Percentiles rank a stretch among this genome's conserved stretches.
These are phyloP conservation scores for Trichoderma arundinaceum DNA, from an alignment of 2,329 filamentous ascomycete genomes.

Conservation along the genomic window DNA sequence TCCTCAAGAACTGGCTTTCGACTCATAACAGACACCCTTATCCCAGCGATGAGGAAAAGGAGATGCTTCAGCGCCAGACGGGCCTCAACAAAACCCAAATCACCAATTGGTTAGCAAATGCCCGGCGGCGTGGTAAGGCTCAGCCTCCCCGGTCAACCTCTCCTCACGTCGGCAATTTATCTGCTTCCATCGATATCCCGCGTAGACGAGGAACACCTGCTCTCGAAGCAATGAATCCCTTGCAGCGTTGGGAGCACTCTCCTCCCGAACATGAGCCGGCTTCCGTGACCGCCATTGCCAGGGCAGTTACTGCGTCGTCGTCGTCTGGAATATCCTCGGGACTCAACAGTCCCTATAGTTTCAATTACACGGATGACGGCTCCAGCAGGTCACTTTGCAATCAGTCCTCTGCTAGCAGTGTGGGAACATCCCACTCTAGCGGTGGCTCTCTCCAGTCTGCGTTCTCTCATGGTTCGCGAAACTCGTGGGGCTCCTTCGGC, in stretches of 20 bases:
- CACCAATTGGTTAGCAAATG: conserved; percentile 91
- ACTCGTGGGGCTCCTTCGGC: conserved; percentile 60
- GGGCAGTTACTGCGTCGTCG: conserved; percentile 60
- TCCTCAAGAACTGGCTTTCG: conserved; percentile 83
- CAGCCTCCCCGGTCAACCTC: conserved; percentile 71
- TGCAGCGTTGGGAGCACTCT: conserved; percentile 52
- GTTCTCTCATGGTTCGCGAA: conserved; percentile 63
- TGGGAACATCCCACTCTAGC: conserved; percentile 66
- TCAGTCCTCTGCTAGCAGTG: conserved; percentile 64
- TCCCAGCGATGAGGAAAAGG: conserved; percentile 85
- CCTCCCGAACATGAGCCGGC: conserved; percentile 66
- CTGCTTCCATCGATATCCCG: conserved; percentile 75
- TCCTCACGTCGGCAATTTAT: conserved; percentile 66
- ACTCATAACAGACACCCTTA: conserved; percentile 84
- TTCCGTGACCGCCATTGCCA: conserved; percentile 63
- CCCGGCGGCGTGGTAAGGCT: conserved; percentile 80
- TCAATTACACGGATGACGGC: conserved; percentile 65
- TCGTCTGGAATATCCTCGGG: conserved; percentile 58
- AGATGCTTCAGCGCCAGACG: conserved; percentile 76
- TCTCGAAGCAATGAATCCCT: conserved; percentile 43
- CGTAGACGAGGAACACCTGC: conserved; percentile 61
- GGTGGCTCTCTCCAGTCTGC: conserved; percentile 63
- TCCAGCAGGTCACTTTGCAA: conserved; percentile 63
- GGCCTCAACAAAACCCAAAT: conserved; percentile 84
- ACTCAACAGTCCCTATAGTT: conserved; percentile 62